phyloP scores from a whole-genome alignment of 768 basidiomycete species.

The Lepiota subincarnata region DNA sequence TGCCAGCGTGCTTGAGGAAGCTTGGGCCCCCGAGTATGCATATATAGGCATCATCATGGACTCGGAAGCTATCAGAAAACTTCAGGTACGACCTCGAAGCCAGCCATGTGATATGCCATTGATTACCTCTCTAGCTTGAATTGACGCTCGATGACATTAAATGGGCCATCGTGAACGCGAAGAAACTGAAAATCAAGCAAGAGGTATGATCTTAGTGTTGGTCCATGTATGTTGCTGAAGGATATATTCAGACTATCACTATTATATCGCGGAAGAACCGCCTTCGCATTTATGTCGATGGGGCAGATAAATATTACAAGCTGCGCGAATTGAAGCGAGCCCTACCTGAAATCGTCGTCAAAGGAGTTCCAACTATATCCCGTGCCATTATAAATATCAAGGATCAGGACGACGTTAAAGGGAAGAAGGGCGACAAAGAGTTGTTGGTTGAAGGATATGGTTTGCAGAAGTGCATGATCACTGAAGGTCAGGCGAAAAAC shows the following conservation, averaged over 20 bases:
- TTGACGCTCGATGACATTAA: slow-evolving; percentile 90
- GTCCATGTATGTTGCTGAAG: slow-evolving; percentile 7
- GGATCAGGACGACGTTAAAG: slow-evolving; percentile 74
- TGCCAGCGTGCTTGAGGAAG: slow-evolving; percentile 90
- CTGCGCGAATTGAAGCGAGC: slow-evolving; percentile 84
- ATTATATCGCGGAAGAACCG: slow-evolving; percentile 71
- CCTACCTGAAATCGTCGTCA: slow-evolving; percentile 79
- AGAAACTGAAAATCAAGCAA: slow-evolving; percentile 90
- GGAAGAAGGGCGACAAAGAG: slow-evolving; percentile 86
- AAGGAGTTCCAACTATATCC: slow-evolving; percentile 85
- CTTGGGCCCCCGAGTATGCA: slow-evolving; percentile 90
- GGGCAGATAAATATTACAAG: slow-evolving; percentile 74
- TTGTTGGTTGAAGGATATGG: slow-evolving; percentile 97
- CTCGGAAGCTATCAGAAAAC: slow-evolving; percentile 77
- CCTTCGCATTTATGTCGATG: slow-evolving; percentile 76
- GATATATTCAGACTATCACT: slow-evolving; percentile 56
- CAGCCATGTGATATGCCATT: neutral
- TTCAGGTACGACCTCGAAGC: slow-evolving; percentile 55
- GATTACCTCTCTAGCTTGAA: slow-evolving; percentile 61
- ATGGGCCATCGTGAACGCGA: slow-evolving; percentile 81
- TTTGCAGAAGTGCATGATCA: slow-evolving; percentile 93
- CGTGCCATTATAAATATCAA: slow-evolving; percentile 97
- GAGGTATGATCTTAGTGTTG: slow-evolving; percentile 41
- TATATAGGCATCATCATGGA: slow-evolving; percentile 94
- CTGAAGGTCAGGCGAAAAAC: slow-evolving; percentile 63